phyloP scores from a whole-genome alignment of 1,139 yeast species.

The Protomyces inouyei region DNA sequence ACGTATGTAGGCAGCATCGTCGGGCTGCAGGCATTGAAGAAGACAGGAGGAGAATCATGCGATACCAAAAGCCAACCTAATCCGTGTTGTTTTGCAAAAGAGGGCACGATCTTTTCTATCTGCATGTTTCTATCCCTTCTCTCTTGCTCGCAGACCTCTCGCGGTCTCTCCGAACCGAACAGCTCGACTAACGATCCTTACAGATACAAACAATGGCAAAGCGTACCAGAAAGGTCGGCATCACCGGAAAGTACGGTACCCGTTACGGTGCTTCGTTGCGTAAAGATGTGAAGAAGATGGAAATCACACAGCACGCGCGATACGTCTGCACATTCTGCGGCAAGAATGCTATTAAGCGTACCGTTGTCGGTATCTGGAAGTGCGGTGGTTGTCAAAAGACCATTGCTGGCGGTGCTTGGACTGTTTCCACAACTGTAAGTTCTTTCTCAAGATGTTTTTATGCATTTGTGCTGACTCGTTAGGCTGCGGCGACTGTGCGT shows the following conservation, averaged over 20 bases:
- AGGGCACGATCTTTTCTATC: too few species aligned
- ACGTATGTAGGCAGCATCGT: neutral
- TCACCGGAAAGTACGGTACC: constrained; percentile 94
- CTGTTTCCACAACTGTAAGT: constrained; percentile 55
- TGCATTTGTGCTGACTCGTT: constrained; percentile 48
- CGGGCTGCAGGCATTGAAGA: too few species aligned
- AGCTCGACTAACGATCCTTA: neutral
- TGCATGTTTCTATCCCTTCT: too few species aligned
- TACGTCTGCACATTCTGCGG: constrained; percentile 99
- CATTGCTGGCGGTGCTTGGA: constrained; percentile 99
- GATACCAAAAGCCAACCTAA: too few species aligned
- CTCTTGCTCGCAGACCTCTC: too few species aligned
- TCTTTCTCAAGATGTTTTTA: neutral
- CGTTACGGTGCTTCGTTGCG: constrained; percentile 84
- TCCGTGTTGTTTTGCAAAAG: too few species aligned
- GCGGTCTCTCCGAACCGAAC: too few species aligned
- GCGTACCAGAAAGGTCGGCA: constrained; percentile 99
- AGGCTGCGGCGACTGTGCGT: constrained; percentile 99
- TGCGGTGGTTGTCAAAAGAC: constrained; percentile 93
- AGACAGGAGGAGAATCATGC: too few species aligned
- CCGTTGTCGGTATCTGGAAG: constrained; percentile 98
- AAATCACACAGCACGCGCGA: constrained; percentile 89
- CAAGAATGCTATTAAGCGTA: constrained; percentile 96
- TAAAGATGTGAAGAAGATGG: constrained; percentile 99
- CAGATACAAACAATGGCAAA: constrained; percentile 55